Evolutionary conservation across 768 basidiomycete species (phyloP).

Genomic region (Psilocybe sp.): DNA sequence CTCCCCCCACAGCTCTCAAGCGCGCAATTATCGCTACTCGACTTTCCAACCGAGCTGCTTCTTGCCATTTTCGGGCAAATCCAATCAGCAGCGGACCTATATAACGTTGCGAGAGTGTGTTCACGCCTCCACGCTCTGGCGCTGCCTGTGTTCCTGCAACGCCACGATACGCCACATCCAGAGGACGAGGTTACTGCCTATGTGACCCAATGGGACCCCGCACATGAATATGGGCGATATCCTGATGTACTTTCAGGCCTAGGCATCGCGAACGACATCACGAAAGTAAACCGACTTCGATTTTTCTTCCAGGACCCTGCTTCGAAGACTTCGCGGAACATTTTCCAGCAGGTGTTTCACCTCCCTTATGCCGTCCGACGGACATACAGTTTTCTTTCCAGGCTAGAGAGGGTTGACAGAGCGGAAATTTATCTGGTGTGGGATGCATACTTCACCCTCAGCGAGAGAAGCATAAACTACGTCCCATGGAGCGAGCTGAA

Average conservation of each 20-base stretch:
- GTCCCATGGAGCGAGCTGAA: constrained; percentile 14
- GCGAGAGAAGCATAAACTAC: constrained; percentile 2
- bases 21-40: constrained; percentile 2
- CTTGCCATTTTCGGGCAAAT: constrained; percentile 10
- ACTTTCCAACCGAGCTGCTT: constrained; percentile 18
- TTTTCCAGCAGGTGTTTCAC: constrained; percentile 12
- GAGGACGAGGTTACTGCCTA: constrained; percentile 9
- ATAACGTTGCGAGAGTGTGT: constrained; percentile 8
- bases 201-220: constrained; percentile 13
- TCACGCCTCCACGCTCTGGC: constrained; percentile 9
- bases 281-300: constrained; percentile 10
- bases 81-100: constrained; percentile 11
- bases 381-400: constrained; percentile 10
- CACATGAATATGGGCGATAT: not conserved
- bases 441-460: constrained; percentile 16
- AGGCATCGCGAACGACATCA: constrained; percentile 6
- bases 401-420: constrained; percentile 8
- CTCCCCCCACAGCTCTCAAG: no score
- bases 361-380: constrained; percentile 17
- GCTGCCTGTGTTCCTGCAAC: constrained; percentile 12
- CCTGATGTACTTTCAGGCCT: constrained; percentile 16
- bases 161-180: constrained; percentile 15
- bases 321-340: constrained; percentile 11
- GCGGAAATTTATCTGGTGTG: constrained; percentile 19
- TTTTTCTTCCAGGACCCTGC: constrained; percentile 21